Conservation (phyloP, 129 eudicot species). For the Escallonia herrerae region DNA sequence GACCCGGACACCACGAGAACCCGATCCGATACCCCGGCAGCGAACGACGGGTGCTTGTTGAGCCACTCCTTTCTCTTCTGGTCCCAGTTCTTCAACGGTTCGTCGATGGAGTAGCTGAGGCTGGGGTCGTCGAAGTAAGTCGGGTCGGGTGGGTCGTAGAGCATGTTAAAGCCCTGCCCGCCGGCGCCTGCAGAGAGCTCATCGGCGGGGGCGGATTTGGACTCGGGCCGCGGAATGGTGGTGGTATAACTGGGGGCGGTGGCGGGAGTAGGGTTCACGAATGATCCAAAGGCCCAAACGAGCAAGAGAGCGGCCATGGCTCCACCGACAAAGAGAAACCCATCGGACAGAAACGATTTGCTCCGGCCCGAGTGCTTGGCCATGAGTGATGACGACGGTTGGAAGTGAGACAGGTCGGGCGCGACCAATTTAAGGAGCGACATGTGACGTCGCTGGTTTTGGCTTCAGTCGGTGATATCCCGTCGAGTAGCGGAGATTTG, state of each 20-base stretch:
- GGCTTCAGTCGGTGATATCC: no score
- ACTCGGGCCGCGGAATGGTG: not conserved
- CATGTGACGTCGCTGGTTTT: no score
- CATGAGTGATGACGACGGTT: constrained; percentile 18
- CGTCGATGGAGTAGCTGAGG: constrained; percentile 20
- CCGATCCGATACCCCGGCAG: constrained; percentile 36
- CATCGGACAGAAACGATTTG: constrained; percentile 29
- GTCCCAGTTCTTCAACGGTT: constrained; percentile 55
- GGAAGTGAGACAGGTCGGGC: constrained; percentile 32
- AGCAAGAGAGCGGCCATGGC: constrained; percentile 40
- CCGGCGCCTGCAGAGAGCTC: not conserved
- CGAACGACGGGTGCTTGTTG: constrained; percentile 44
- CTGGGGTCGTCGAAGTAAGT: constrained; percentile 48
- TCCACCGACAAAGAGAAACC: constrained; percentile 33
- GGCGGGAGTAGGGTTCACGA: constrained; percentile 23
- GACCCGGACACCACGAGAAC: constrained; percentile 68
- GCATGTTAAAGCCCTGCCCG: constrained; percentile 9
- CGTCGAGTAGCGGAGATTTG: no score
- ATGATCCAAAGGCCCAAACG: constrained; percentile 51
- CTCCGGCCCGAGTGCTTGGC: constrained; percentile 22
- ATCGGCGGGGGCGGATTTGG: not conserved
- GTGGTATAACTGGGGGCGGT: constrained; percentile 22
- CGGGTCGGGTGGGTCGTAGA: constrained; percentile 44
- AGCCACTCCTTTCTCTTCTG: constrained; percentile 60
- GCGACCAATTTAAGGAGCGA: constrained; percentile 28